phyloP scores from a whole-genome alignment of 1,139 yeast genomes.

The Wickerhamomyces sp. region DNA sequence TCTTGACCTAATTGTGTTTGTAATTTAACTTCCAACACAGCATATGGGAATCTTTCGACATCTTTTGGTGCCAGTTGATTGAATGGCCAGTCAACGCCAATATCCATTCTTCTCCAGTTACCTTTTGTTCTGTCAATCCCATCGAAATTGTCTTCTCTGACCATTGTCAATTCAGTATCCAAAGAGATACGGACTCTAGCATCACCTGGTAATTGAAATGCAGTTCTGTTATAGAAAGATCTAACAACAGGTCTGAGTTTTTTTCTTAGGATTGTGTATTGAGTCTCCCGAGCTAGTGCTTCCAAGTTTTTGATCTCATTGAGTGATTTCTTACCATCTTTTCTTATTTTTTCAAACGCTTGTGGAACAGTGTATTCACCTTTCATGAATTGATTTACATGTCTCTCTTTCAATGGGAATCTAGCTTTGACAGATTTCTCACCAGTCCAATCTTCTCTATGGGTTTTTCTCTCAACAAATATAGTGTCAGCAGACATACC shows the following conservation, averaged over 20 bases:
- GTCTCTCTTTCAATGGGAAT: conserved; percentile 85
- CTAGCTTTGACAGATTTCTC: conserved; percentile 97
- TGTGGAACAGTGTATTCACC: conserved; percentile 86
- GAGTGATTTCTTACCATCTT: conserved; percentile 81
- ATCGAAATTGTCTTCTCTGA: conserved; percentile 95
- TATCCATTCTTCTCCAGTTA: conserved; percentile 98
- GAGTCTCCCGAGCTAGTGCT: conserved; percentile 87
- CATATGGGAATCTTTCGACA: conserved; percentile 91
- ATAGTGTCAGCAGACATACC: conserved; percentile 92
- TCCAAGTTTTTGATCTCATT: conserved; percentile 91
- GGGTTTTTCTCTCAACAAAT: conserved; percentile 95
- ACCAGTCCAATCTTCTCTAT: conserved; percentile 99
- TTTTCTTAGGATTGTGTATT: conserved; percentile 79
- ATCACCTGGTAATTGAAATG: conserved; percentile 97
- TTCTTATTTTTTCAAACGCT: conserved; percentile 87
- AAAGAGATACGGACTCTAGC: conserved; percentile 97
- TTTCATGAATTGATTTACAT: conserved; percentile 74
- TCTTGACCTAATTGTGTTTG: conserved; percentile 98
- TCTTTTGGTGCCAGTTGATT: conserved; percentile 78
- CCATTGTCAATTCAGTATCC: conserved; percentile 93
- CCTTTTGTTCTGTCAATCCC: conserved; percentile 84
- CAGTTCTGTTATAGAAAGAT: conserved; percentile 95
- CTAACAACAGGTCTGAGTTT: conserved; percentile 90
- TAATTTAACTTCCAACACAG: conserved; percentile 91
- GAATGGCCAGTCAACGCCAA: conserved; percentile 96